These are phyloP conservation scores for Hanseniaspora meyeri DNA, from an alignment of 805 yeast species.

Conservation along the genomic window DNA sequence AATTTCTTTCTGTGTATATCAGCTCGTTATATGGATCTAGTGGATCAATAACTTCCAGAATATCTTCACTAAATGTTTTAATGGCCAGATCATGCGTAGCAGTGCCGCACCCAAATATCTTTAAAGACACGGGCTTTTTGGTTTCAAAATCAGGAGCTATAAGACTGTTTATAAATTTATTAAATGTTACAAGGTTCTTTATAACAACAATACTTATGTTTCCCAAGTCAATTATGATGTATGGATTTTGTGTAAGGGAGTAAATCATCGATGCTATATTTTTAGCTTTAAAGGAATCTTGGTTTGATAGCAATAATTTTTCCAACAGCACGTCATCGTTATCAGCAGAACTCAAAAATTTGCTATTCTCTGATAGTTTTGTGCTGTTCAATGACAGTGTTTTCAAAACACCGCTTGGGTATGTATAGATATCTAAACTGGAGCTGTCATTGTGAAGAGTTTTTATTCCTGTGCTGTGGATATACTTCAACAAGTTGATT, in stretches of 20 bases:
- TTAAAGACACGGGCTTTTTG: not conserved
- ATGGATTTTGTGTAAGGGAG: not conserved
- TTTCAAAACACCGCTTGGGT: not conserved
- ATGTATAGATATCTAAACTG: not conserved
- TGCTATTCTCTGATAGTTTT: not conserved
- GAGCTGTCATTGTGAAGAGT: not conserved
- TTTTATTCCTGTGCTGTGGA: not conserved
- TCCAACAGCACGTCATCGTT: not conserved
- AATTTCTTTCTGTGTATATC: not conserved
- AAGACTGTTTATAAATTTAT: not conserved
- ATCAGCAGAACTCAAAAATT: not conserved
- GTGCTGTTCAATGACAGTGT: not conserved
- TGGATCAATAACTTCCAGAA: conserved; percentile 1
- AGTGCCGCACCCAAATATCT: conserved; percentile 5
- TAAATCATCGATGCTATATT: not conserved
- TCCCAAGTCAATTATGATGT: not conserved
- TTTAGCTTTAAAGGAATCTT: not conserved
- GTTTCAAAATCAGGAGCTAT: not conserved
- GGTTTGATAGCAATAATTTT: not conserved
- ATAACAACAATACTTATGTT: not conserved
- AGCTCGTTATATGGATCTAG: not conserved
- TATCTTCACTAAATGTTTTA: not conserved
- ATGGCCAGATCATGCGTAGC: conserved; percentile 1
- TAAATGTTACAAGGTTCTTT: not conserved
- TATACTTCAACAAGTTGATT: not conserved